phyloP scores from a whole-genome alignment of 2,329 filamentous ascomycete genomes.

The Ophiostoma pallidulum region DNA sequence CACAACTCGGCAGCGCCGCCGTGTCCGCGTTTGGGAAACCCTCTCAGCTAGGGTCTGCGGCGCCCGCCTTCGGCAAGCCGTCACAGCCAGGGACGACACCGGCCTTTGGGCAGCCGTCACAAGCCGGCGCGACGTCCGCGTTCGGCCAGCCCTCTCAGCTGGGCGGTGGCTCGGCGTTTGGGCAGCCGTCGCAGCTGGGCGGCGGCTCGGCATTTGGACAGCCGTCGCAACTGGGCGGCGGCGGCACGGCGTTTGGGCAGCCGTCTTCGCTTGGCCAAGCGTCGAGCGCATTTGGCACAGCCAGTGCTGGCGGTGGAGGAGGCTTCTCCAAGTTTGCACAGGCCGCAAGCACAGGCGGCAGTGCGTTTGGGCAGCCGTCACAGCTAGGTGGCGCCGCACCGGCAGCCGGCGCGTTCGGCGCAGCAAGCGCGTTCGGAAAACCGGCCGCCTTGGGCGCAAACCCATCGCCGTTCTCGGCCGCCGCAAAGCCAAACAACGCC shows the following conservation, averaged over 20 bases:
- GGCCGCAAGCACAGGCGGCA: constrained; percentile 20
- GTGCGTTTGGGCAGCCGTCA: constrained; percentile 23
- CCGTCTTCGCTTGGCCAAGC: constrained; percentile 16
- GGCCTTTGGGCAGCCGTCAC: constrained; percentile 22
- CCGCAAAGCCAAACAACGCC: constrained; percentile 13
- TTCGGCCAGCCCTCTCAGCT: constrained; percentile 20
- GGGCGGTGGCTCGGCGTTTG: constrained; percentile 29
- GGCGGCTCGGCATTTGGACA: constrained; percentile 30
- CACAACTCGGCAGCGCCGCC: constrained; percentile 8
- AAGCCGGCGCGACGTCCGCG: constrained; percentile 17
- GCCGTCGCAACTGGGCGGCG: constrained; percentile 21
- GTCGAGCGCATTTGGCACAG: not conserved
- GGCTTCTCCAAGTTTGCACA: constrained; percentile 23
- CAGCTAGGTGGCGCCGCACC: constrained; percentile 16
- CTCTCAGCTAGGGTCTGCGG: not conserved
- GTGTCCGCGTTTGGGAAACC: constrained; percentile 18
- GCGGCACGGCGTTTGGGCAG: constrained; percentile 28
- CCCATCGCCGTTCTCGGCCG: constrained; percentile 23
- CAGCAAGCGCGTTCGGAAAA: constrained; percentile 20
- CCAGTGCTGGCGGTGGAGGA: not conserved
- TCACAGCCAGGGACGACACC: constrained; percentile 14
- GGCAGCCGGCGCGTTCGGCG: not conserved
- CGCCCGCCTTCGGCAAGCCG: constrained; percentile 24
- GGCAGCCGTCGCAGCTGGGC: constrained; percentile 26
- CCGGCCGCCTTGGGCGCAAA: constrained; percentile 24